Evolutionary conservation across 176 grass and related monocot species (phyloP), one percentile per base, ranked within the genome.

Genomic region (Puccinellia tenuiflora): DNA sequence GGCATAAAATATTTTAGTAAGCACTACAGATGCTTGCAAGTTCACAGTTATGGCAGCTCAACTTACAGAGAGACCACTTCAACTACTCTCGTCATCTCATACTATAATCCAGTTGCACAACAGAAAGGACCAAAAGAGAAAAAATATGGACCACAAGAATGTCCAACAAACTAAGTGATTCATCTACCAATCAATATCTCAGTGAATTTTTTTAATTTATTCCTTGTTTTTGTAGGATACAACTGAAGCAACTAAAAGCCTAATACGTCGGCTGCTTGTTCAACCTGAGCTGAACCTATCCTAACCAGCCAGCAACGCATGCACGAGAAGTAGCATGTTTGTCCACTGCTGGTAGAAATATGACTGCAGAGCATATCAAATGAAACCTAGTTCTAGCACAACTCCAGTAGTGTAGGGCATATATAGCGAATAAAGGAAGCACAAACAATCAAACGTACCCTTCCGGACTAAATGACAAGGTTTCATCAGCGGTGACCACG

Each of bases 1-100:
- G 76, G 6, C 67, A 86, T 25, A 40, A 37, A 54, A 78, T 5
- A 89, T 57, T 85, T 83, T 53, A 24, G 54, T 81, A 68, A 85
- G 81, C 35, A 51, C 47, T 30, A 79, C n/a, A 46, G 29, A 80
- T 38, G 21, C 59, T 75, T 88, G 61, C 57, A 88, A 52, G 52
- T 72, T 42, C 55, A 84, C 45, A 34, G 35, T 59, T 59, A 81
- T 83, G 26, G 15, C 60, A 76, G 59, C 37, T 43, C 26, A 76
- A 64, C 33, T 42, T 30, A 63, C 68, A 78, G 30, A 42, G 57
- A 38, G 69, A 43, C 29, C 56, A 56, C 13, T 79, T 39, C 54
- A 78, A 69, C 12, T 13, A 62, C 22, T 71, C 52, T 78, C 43
- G 20, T 73, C 25, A 48, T 73, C 69, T 30, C 43, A 0, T 69